Evolutionary conservation across 805 yeast species (phyloP), one percentile per base, ranked within the genome.

Genomic region (Hagleromyces aurorensis): DNA sequence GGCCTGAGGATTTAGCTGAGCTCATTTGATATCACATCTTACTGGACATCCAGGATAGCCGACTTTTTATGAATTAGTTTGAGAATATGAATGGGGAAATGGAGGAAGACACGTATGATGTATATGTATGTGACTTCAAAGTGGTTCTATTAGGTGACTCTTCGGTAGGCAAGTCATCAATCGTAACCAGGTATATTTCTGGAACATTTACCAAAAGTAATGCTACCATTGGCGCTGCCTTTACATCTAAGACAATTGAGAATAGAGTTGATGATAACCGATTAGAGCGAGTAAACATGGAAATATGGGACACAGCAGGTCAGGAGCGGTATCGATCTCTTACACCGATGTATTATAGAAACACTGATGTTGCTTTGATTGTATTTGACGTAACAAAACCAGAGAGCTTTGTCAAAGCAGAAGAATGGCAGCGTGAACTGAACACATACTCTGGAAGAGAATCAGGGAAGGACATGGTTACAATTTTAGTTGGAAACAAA

Each of bases 261-360:
- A 48, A 73, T n/a, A 71, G 70, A 31, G 71, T 62, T 19, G 29
- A 34, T 12, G 44, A 38, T 23, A 30, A 38, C 2, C 25, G 20
- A 4, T 43, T 50, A 18, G 68, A 72, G 10, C 72, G 75, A 1
- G 69, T 80, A 23, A 78, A 79, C 51, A 71, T 78, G 42, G 91
- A 81, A 49, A 78, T 81, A 30, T 81, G 91, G 93, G 93, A 81
- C 50, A 80, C 89, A 2, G 87, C 89, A 0, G 91, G 93, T 5
- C 91, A 81, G 52, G 91, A 81, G 46, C 59, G 93, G 33, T 81
- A 80, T 47, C 69, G 79, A 39, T 74, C 84, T 0, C 60, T 81
- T 41, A 83, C 89, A 4, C 86, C 89, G 17, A 81, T 81, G 86
- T 81, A 81, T 57, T 81, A 81, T 53, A 56, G 93, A 43, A 78